Conservation (phyloP, 2,329 filamentous ascomycete genomes). For the Fusarium equiseti region DNA sequence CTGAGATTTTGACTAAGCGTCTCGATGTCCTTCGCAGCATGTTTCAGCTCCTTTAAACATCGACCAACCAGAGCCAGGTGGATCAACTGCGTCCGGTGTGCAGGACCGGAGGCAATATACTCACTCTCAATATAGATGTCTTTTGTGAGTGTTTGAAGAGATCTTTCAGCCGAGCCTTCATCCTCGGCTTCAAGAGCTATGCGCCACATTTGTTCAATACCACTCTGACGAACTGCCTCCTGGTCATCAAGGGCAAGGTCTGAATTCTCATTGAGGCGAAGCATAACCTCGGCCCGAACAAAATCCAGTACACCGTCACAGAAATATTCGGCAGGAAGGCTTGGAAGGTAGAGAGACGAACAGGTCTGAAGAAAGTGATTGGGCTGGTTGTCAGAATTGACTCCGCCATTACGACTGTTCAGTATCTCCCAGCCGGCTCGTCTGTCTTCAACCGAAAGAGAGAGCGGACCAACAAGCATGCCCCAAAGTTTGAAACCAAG, state of each 20-base stretch:
- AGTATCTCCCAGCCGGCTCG: slow-evolving; percentile 77
- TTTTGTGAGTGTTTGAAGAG: slow-evolving; percentile 76
- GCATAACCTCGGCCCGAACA: slow-evolving; percentile 64
- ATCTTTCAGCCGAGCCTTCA: slow-evolving; percentile 73
- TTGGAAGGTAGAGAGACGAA: slow-evolving; percentile 68
- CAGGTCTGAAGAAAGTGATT: slow-evolving; percentile 69
- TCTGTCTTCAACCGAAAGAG: slow-evolving; percentile 70
- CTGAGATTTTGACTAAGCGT: slow-evolving; percentile 57
- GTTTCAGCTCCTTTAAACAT: slow-evolving; percentile 77
- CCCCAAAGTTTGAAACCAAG: slow-evolving; percentile 77
- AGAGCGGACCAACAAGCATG: slow-evolving; percentile 74
- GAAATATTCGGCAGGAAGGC: slow-evolving; percentile 68
- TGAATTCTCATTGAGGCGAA: slow-evolving; percentile 59
- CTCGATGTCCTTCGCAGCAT: slow-evolving; percentile 68
- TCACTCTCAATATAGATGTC: slow-evolving; percentile 75
- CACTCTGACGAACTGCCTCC: slow-evolving; percentile 64
- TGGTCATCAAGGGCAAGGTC: slow-evolving; percentile 65
- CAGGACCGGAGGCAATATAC: slow-evolving; percentile 63
- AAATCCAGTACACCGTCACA: slow-evolving; percentile 73
- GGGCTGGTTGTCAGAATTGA: slow-evolving; percentile 48
- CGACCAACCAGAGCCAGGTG: slow-evolving; percentile 79
- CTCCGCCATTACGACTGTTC: slow-evolving; percentile 59
- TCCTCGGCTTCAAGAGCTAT: slow-evolving; percentile 78
- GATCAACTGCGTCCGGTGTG: slow-evolving; percentile 64
- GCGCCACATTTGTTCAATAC: slow-evolving; percentile 82